phyloP scores from a whole-genome alignment of 2,329 filamentous ascomycete genomes.

The Penicillium griseofulvum region DNA sequence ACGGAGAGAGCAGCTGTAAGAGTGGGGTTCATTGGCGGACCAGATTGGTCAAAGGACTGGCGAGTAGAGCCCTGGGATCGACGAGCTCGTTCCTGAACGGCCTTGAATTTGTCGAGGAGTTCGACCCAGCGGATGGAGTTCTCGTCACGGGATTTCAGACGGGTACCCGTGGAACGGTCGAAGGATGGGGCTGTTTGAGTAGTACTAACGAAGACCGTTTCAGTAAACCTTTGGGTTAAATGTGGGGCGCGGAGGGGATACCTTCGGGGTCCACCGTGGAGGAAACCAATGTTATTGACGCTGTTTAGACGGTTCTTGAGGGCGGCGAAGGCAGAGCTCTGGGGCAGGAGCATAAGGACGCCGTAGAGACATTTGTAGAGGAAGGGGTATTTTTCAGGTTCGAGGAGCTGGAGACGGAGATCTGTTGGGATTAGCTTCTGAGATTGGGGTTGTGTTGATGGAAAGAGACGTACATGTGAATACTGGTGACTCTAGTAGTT shows the following conservation, averaged over 20 bases:
- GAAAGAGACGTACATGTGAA: constrained; percentile 73
- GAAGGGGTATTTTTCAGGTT: constrained; percentile 91
- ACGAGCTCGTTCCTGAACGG: constrained; percentile 81
- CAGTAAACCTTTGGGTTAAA: neutral
- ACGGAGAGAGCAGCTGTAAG: constrained; percentile 34
- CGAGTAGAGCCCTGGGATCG: constrained; percentile 58
- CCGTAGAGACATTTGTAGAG: constrained; percentile 98
- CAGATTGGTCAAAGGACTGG: constrained; percentile 49
- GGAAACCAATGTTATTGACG: constrained; percentile 92
- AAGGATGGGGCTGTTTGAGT: constrained; percentile 50
- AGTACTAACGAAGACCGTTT: constrained; percentile 10
- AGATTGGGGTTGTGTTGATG: neutral
- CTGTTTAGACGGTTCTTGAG: constrained; percentile 95
- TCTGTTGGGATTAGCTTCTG: constrained; percentile 53
- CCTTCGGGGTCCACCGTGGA: constrained; percentile 78
- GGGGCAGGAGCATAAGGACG: constrained; percentile 94
- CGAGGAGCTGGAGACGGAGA: constrained; percentile 86
- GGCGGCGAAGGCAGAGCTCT: constrained; percentile 94
- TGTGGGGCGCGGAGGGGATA: constrained; percentile 48
- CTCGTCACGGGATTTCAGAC: constrained; percentile 79
- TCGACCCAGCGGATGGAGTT: constrained; percentile 86
- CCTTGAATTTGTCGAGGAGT: constrained; percentile 89
- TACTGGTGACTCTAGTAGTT: constrained; percentile 92
- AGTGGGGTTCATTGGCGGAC: constrained; percentile 45
- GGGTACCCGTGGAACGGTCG: constrained; percentile 64